Evolutionary conservation across 164 flowering plant species (phyloP), one percentile per base, ranked within the genome.

Genomic region (Platanus orientalis): DNA sequence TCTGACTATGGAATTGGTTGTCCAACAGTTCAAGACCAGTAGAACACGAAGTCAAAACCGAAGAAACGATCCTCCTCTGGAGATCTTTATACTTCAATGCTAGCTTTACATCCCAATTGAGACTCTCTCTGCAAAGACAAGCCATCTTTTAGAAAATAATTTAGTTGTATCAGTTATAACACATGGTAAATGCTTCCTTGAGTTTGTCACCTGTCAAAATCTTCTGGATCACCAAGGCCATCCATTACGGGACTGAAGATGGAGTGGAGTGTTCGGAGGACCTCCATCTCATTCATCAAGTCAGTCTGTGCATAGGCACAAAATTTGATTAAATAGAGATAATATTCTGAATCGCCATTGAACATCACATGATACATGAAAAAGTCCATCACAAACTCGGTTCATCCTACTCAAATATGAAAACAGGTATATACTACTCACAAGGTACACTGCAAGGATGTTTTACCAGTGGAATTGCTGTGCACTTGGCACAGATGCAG

Each of bases 31-130:
- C 58, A 19, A 73, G 73, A 39, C 94, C 91, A 25, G 75, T 19
- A 16, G 60, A 49, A 71, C 98, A 89, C 21, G 96, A 82, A 6
- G 74, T 66, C 57, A 83, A 5, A 50, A 89, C 69, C 4, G 92
- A 92, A 36, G 85, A 80, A 44, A 88, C 20, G 14, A 92, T 87
- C 60, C 71, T 76, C 66, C 83, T 79, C 39, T 86, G 88, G 14
- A 74, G 42, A 69, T 78, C 76, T 73, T 84, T 92, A 70, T 55
- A 89, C 24, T 80, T 81, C 72, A 75, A 24, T 9, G 95, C 95
- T 49, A 88, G 66, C 70, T 80, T 84, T 50, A 89, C 81, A 69
- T 87, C 98, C 98, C 91, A 86, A 44, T 69, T 62, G 5, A 47
- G 39, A 45, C 58, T 65, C 60, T 72, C 74, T 54, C 90, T 86